Evolutionary conservation across 202 grass and related monocot species (phyloP).

Genomic region (Digitaria exilis): DNA sequence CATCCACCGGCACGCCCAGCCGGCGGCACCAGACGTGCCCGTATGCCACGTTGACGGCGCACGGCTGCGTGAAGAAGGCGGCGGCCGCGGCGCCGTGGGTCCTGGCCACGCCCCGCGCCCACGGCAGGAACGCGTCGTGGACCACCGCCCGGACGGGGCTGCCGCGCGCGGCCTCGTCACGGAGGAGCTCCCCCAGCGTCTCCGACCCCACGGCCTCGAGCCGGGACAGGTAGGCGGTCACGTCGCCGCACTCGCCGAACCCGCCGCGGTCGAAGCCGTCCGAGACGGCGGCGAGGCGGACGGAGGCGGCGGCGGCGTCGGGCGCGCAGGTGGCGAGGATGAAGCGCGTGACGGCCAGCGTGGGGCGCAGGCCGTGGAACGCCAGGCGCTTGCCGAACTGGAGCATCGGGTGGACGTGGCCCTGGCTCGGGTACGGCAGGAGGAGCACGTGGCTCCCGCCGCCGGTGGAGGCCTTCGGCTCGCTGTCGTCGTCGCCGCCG

Average conservation of each 20-base stretch:
- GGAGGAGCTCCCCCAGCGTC: conserved; percentile 60
- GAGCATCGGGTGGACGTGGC: conserved; percentile 88
- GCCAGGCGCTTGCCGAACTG: conserved; percentile 75
- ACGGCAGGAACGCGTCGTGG: conserved; percentile 83
- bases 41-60: conserved; percentile 69
- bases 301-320: conserved; percentile 6
- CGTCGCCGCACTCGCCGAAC: conserved; percentile 61
- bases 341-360: conserved; percentile 68
- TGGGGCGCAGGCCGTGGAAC: conserved; percentile 52
- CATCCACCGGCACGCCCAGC: conserved; percentile 49
- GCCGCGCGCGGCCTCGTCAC: conserved; percentile 40
- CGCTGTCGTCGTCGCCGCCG: not conserved
- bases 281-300: conserved; percentile 65
- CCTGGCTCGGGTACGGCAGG: conserved; percentile 85
- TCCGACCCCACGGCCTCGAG: conserved; percentile 53
- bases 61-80: conserved; percentile 81
- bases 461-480: not conserved
- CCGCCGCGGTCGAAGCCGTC: conserved; percentile 71
- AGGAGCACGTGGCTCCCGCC: conserved; percentile 50
- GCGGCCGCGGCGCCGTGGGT: conserved; percentile 29
- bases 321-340: conserved; percentile 61
- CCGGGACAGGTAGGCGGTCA: conserved; percentile 32
- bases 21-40: conserved; percentile 51
- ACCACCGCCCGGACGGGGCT: conserved; percentile 56
- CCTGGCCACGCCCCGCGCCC: conserved; percentile 58